Evolutionary conservation across 176 grass and related monocot species (phyloP).

Genomic region (Poa annua): DNA sequence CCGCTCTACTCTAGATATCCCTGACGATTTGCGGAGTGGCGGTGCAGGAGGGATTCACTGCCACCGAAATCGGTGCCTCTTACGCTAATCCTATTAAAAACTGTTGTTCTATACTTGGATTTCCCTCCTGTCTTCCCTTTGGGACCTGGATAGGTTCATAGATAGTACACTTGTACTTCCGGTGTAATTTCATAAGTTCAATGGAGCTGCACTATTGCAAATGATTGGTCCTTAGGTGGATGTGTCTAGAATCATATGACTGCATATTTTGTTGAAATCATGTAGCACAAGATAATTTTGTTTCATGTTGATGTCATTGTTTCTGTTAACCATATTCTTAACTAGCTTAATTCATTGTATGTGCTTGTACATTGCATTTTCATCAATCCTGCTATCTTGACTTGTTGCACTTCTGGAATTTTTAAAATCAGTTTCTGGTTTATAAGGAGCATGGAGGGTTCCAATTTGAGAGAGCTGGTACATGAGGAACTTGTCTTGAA

Average conservation of each 20-base stretch:
- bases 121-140: neutral
- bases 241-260: neutral
- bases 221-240: neutral
- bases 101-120: neutral
- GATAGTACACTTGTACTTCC: no score
- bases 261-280: neutral
- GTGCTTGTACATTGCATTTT: neutral
- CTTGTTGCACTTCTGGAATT: neutral
- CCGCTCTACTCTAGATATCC: neutral
- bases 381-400: conserved; percentile 24
- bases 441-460: conserved; percentile 47
- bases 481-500: conserved; percentile 31
- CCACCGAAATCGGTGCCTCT: neutral
- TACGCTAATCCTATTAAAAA: no score
- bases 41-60: neutral
- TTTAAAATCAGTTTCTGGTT: conserved; percentile 35
- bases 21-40: neutral
- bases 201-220: neutral
- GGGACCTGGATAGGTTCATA: neutral
- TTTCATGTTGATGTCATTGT: neutral
- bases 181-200: no score
- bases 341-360: neutral
- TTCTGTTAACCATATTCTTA: neutral
- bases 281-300: conserved; percentile 11
- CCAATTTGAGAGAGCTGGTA: conserved; percentile 16